These are phyloP conservation scores for Xylariomycetidae sp. DNA, from an alignment of 2,329 filamentous ascomycete species.

Conservation along the genomic window DNA sequence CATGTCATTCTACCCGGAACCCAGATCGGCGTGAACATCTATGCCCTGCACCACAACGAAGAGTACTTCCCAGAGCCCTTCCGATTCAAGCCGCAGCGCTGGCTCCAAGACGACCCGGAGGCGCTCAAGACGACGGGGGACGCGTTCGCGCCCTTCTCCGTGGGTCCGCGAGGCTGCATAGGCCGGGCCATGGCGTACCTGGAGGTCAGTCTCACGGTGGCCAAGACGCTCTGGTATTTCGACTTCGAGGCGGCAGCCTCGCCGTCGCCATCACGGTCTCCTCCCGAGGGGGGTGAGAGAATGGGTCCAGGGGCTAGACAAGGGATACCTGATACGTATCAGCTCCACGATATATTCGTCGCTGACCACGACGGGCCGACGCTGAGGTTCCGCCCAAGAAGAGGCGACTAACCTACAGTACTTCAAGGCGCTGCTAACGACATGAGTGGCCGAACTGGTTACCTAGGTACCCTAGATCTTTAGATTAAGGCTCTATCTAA, in stretches of 20 bases:
- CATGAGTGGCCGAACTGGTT: no score
- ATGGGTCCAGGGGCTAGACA: not conserved
- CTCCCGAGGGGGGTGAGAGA: not conserved
- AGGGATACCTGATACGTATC: no score
- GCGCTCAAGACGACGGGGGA: not conserved
- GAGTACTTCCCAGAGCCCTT: no score
- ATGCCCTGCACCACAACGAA: not conserved
- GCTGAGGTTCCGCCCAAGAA: no score
- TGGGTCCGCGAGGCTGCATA: conserved; percentile 2
- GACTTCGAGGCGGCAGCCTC: not conserved
- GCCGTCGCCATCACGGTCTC: no score
- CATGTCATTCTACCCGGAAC: not conserved
- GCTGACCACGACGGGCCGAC: no score
- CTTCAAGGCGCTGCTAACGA: no score
- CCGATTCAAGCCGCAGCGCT: no score
- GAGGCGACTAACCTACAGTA: no score
- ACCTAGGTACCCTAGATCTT: no score
- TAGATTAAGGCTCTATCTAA: no score
- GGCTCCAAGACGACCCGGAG: not conserved
- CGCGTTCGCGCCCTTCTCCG: conserved; percentile 6
- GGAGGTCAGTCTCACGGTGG: not conserved
- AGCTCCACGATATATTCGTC: no score
- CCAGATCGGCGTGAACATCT: not conserved
- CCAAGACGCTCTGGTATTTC: conserved; percentile 1
- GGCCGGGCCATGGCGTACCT: conserved; percentile 1